Percentiles rank a stretch among this genome's conserved stretches.
These are phyloP conservation scores for Leccinum variabile DNA, from an alignment of 1,284 basidiomycete genomes.

Conservation along the genomic window DNA sequence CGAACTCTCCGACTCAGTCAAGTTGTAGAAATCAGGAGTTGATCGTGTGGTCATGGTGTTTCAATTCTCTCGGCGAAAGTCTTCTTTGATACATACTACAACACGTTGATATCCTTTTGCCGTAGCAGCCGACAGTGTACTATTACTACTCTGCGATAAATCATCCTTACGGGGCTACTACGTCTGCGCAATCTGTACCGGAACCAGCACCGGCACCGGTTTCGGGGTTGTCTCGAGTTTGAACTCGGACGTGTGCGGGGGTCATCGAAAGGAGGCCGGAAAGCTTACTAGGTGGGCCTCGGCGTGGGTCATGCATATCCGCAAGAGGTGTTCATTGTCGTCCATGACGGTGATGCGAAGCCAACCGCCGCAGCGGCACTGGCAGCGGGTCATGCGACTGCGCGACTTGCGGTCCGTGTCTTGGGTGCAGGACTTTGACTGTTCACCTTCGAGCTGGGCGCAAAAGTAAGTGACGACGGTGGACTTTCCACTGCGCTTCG, in stretches of 20 bases:
- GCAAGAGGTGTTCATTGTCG: constrained; percentile 36
- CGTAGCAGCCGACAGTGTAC: no score
- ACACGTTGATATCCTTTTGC: no score
- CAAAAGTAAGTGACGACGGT: constrained; percentile 39
- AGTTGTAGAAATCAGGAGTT: no score
- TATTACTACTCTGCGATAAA: no score
- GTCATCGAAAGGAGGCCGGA: constrained; percentile 35
- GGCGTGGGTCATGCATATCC: constrained; percentile 38
- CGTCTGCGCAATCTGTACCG: constrained; percentile 7
- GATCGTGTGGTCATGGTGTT: no score
- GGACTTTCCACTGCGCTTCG: constrained; percentile 36
- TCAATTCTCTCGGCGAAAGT: no score
- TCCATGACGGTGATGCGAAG: constrained; percentile 38
- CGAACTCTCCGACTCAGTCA: no score
- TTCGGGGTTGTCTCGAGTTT: constrained; percentile 33
- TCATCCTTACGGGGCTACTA: no score
- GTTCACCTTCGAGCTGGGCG: constrained; percentile 36
- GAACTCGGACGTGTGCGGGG: constrained; percentile 35
- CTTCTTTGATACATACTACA: no score
- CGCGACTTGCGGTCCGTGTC: constrained; percentile 36
- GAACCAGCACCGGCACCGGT: constrained; percentile 11
- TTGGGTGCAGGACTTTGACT: constrained; percentile 34
- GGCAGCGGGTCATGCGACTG: constrained; percentile 36
- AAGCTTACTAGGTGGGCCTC: constrained; percentile 34
- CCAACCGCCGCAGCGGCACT: constrained; percentile 33